A percentile compares a stretch with the other conserved stretches of the same genome.
phyloP scores from a whole-genome alignment of 2,329 filamentous ascomycete species.

The Xylaria sp. region DNA sequence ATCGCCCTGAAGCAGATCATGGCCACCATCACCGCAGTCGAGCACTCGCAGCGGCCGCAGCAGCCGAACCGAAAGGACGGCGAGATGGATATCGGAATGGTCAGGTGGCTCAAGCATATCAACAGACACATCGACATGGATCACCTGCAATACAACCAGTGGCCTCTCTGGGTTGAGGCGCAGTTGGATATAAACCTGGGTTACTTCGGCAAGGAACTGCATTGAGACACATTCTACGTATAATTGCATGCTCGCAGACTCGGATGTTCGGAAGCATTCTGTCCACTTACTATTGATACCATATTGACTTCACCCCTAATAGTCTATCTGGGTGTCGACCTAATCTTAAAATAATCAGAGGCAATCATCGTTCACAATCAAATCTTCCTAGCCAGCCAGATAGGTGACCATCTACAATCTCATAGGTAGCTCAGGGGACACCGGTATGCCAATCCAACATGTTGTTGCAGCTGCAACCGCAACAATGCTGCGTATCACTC shows the following conservation, averaged over 20 bases:
- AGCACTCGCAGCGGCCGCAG: constrained; percentile 43
- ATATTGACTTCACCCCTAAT: constrained; percentile 6
- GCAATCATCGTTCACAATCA: background rate
- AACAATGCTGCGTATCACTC: background rate
- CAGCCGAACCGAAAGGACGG: constrained; percentile 40
- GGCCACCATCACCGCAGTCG: constrained; percentile 57
- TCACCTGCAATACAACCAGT: constrained; percentile 59
- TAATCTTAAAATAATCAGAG: constrained; percentile 7
- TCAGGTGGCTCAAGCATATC: constrained; percentile 61
- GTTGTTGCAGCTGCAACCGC: background rate
- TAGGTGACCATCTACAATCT: background rate
- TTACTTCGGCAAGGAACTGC: constrained; percentile 55
- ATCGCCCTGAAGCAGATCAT: constrained; percentile 65
- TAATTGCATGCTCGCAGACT: constrained; percentile 5
- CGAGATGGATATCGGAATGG: constrained; percentile 54
- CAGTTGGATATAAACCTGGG: constrained; percentile 58
- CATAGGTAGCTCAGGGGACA: background rate
- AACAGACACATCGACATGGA: constrained; percentile 59
- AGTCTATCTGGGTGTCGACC: constrained; percentile 11
- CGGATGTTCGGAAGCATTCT: background rate
- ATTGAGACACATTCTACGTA: constrained; percentile 22
- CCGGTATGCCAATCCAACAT: background rate
- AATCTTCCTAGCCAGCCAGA: background rate
- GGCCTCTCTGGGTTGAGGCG: constrained; percentile 65
- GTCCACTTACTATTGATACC: constrained; percentile 21